Percentiles rank a stretch among this genome's conserved stretches.
These are phyloP conservation scores for Lodderomyces jiufengensis DNA, from an alignment of 1,139 yeast genomes.

Conservation along the genomic window DNA sequence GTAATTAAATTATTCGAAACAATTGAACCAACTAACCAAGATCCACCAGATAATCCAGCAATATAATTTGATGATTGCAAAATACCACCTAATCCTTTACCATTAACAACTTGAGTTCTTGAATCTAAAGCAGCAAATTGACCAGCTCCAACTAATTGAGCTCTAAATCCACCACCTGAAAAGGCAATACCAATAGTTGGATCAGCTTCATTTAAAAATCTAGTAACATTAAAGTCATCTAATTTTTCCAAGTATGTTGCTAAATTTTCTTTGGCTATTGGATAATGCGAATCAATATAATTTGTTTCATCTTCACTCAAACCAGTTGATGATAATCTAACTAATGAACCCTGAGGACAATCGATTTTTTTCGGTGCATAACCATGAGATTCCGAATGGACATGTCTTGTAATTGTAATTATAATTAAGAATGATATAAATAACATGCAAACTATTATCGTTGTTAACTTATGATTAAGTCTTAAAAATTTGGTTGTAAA, in stretches of 20 bases:
- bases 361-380: slow-evolving; percentile 63
- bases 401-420: no score
- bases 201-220: slow-evolving; percentile 34
- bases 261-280: slow-evolving; percentile 50
- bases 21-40: slow-evolving; percentile 37
- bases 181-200: slow-evolving; percentile 53
- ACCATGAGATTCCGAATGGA: slow-evolving; percentile 16
- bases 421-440: no score
- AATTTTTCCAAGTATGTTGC: slow-evolving; percentile 58
- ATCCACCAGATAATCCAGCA: slow-evolving; percentile 39
- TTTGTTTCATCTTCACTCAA: slow-evolving; percentile 38
- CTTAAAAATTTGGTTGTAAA: no score
- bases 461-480: no score
- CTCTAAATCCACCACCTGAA: slow-evolving; percentile 92
- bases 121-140: slow-evolving; percentile 75
- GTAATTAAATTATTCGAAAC: slow-evolving; percentile 33
- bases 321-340: slow-evolving; percentile 13
- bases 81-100: slow-evolving; percentile 32
- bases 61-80: slow-evolving; percentile 37
- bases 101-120: slow-evolving; percentile 54
- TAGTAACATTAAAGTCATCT: slow-evolving; percentile 52
- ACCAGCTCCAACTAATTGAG: slow-evolving; percentile 91
- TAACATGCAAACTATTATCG: no score
- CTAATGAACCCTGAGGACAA: slow-evolving; percentile 42
- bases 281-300: slow-evolving; percentile 49